A percentile compares a stretch with the other conserved stretches of the same genome.
These are phyloP conservation scores for Malus domestica DNA, from an alignment of 306 rosid genomes.

Conservation along the genomic window DNA sequence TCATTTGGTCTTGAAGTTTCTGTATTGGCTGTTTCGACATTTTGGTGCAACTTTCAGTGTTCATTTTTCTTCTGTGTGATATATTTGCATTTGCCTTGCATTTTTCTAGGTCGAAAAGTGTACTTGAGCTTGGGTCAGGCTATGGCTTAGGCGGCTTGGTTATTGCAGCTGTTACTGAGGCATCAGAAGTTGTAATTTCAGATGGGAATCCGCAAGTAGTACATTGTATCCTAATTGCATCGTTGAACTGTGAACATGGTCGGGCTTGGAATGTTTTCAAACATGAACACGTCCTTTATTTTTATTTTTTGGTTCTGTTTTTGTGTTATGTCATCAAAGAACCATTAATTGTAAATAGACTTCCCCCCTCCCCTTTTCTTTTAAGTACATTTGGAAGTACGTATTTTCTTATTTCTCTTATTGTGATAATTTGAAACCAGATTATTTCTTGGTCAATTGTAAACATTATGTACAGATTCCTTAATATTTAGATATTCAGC, in stretches of 20 bases:
- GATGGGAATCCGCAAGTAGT: constrained; percentile 96
- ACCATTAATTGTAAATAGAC: background rate
- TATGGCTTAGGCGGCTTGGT: constrained; percentile 91
- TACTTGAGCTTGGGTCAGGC: constrained; percentile 92
- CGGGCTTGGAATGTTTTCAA: background rate
- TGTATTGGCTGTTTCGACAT: constrained; percentile 6
- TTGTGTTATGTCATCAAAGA: background rate
- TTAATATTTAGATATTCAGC: constrained; percentile 70
- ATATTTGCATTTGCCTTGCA: constrained; percentile 6
- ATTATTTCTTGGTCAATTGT: background rate
- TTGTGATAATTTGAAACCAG: background rate
- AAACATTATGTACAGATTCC: constrained; percentile 14
- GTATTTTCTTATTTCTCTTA: background rate
- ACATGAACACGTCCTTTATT: background rate
- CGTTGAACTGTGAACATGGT: background rate
- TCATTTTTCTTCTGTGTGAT: constrained; percentile 1
- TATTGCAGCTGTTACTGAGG: constrained; percentile 70
- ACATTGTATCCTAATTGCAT: constrained; percentile 63
- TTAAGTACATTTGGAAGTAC: background rate
- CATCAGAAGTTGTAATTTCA: constrained; percentile 77
- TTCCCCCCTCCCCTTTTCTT: background rate
- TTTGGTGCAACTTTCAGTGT: constrained; percentile 8
- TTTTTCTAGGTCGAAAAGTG: constrained; percentile 62
- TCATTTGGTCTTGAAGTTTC: background rate
- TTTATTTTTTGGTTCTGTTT: background rate